Evolutionary conservation across 352 stramenopile genomes (phyloP).

Genomic region (Phytopythium vexans): DNA sequence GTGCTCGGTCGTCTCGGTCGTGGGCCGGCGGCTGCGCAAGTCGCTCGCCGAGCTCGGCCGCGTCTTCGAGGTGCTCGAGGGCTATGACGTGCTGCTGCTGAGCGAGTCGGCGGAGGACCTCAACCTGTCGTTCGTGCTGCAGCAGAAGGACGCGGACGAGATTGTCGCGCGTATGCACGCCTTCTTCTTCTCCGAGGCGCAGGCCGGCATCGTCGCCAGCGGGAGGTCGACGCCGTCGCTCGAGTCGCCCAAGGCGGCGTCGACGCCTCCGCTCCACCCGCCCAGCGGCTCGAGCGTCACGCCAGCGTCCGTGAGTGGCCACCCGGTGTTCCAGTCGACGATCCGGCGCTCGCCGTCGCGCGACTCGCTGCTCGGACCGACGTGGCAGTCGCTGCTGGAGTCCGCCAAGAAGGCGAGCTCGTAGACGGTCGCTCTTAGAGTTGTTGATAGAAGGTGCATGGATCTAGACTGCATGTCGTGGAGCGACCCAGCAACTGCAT

Average conservation of each 20-base stretch:
- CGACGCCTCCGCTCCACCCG: constrained; percentile 1
- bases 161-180: constrained; percentile 81
- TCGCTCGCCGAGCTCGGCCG: constrained; percentile 75
- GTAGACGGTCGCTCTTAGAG: no score
- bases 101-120: constrained; percentile 87
- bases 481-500: no score
- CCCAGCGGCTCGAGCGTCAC: neutral
- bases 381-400: constrained; percentile 61
- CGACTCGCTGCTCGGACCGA: constrained; percentile 64
- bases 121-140: constrained; percentile 89
- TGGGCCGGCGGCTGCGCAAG: constrained; percentile 76
- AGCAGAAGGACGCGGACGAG: constrained; percentile 70
- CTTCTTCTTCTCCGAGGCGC: constrained; percentile 57
- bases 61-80: constrained; percentile 84
- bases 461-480: no score
- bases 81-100: constrained; percentile 82
- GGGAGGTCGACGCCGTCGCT: neutral
- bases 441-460: no score
- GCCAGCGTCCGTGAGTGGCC: neutral
- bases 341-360: constrained; percentile 70
- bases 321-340: constrained; percentile 2
- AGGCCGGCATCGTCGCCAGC: constrained; percentile 1
- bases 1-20: constrained; percentile 87
- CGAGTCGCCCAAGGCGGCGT: no score
- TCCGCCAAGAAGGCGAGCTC: neutral